A percentile compares a stretch with the other conserved stretches of the same genome.
Conservation (phyloP, 441 rosid species). For the Aleurites moluccanus region DNA sequence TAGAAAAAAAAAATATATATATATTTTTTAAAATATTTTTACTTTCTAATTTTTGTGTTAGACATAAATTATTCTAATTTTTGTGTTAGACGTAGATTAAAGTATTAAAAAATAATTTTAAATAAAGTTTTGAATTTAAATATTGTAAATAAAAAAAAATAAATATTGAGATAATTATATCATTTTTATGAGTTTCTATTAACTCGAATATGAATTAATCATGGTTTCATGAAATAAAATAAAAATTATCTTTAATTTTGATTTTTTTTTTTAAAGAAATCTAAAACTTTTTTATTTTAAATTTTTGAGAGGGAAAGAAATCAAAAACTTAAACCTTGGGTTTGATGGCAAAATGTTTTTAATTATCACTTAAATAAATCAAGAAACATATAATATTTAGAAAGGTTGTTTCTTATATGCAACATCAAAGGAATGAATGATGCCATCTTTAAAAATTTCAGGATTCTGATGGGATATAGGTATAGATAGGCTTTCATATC, state of each 20-base stretch:
- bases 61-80: no score
- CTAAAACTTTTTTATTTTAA: no score
- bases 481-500: constrained; percentile 42
- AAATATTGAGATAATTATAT: no score
- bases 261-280: background rate
- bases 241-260: background rate
- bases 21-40: background rate
- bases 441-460: background rate
- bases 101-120: no score
- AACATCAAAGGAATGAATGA: constrained; percentile 8
- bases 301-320: background rate
- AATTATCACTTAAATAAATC: no score
- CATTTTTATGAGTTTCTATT: no score
- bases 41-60: background rate
- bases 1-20: background rate
- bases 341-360: no score
- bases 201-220: no score
- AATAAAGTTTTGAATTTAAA: no score
- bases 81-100: background rate
- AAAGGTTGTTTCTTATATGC: background rate
- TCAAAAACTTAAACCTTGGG: background rate
- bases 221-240: no score
- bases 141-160: no score
- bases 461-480: constrained; percentile 21
- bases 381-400: background rate